Percentiles rank a stretch among this genome's conserved stretches.
These are phyloP conservation scores for Apophysomyces variabilis DNA, from an alignment of 371 early-diverging fungal species.

Conservation along the genomic window DNA sequence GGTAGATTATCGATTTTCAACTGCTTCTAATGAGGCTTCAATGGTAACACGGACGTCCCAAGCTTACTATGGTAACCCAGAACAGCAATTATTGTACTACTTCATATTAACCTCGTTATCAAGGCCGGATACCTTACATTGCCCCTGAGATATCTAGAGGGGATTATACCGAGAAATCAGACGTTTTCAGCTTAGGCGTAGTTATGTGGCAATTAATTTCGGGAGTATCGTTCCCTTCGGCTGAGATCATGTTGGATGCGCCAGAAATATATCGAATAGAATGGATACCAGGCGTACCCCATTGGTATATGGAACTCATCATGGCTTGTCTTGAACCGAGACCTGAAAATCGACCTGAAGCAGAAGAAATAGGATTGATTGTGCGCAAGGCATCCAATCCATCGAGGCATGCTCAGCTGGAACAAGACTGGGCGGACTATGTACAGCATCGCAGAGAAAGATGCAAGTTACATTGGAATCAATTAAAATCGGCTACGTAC, in stretches of 20 bases:
- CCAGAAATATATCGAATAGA: conserved; percentile 31
- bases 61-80: conserved; percentile 38
- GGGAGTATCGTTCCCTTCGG: conserved; percentile 36
- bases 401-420: conserved; percentile 10
- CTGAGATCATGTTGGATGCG: conserved; percentile 30
- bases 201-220: conserved; percentile 59
- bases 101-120: conserved; percentile 1
- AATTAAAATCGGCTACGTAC: conserved; percentile 5
- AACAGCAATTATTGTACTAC: neutral
- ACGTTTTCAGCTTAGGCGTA: conserved; percentile 55
- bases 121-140: conserved; percentile 53
- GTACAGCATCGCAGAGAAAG: conserved; percentile 16
- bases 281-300: conserved; percentile 36
- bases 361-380: conserved; percentile 37
- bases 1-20: conserved; percentile 45
- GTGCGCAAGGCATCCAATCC: conserved; percentile 23
- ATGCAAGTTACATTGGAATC: conserved; percentile 18
- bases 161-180: conserved; percentile 51
- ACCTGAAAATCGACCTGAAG: conserved; percentile 34
- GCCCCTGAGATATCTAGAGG: conserved; percentile 56
- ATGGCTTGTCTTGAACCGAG: conserved; percentile 40
- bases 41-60: conserved; percentile 29
- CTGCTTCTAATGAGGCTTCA: conserved; percentile 39
- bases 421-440: conserved; percentile 27
- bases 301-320: conserved; percentile 35